Evolutionary conservation across 2,329 filamentous ascomycete species (phyloP).

Genomic region (Bipolaris cookei): DNA sequence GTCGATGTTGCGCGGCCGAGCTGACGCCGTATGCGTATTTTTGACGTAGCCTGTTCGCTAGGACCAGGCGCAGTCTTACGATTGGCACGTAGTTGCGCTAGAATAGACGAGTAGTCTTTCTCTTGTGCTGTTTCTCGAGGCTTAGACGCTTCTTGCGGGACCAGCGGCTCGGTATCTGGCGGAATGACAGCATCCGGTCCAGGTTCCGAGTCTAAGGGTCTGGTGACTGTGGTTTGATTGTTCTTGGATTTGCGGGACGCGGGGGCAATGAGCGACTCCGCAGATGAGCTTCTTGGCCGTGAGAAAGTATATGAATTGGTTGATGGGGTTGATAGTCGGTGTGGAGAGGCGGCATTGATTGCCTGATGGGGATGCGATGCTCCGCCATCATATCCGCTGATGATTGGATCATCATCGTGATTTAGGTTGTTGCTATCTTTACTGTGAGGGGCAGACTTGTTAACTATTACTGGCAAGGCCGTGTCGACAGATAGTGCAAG

Average conservation of each 20-base stretch:
- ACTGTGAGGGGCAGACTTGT: slow-evolving; percentile 20
- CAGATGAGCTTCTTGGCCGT: slow-evolving; percentile 26
- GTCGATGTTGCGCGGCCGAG: slow-evolving; percentile 43
- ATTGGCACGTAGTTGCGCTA: slow-evolving; percentile 40
- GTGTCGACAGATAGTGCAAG: slow-evolving; percentile 31
- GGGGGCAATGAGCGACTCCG: slow-evolving; percentile 31
- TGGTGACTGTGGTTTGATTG: slow-evolving; percentile 23
- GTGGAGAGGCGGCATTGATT: slow-evolving; percentile 39
- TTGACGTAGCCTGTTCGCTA: slow-evolving; percentile 29
- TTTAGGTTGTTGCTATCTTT: slow-evolving; percentile 14
- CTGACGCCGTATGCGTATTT: slow-evolving; percentile 32
- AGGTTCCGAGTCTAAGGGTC: slow-evolving; percentile 25
- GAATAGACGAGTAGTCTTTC: slow-evolving; percentile 42
- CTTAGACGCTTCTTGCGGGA: slow-evolving; percentile 12
- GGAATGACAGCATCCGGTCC: slow-evolving; percentile 30
- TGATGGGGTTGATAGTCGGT: slow-evolving; percentile 41
- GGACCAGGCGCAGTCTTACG: slow-evolving; percentile 33
- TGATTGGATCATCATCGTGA: slow-evolving; percentile 17
- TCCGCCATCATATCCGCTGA: slow-evolving; percentile 30
- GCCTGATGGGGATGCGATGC: slow-evolving; percentile 38
- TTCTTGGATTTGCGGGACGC: slow-evolving; percentile 18
- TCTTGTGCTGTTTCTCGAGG: slow-evolving; percentile 25
- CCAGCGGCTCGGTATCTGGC: slow-evolving; percentile 23
- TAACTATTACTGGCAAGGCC: slow-evolving; percentile 30
- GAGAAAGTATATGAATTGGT: slow-evolving; percentile 25